Evolutionary conservation across 345 rosid species (phyloP).

Genomic region (Garcia nutans): DNA sequence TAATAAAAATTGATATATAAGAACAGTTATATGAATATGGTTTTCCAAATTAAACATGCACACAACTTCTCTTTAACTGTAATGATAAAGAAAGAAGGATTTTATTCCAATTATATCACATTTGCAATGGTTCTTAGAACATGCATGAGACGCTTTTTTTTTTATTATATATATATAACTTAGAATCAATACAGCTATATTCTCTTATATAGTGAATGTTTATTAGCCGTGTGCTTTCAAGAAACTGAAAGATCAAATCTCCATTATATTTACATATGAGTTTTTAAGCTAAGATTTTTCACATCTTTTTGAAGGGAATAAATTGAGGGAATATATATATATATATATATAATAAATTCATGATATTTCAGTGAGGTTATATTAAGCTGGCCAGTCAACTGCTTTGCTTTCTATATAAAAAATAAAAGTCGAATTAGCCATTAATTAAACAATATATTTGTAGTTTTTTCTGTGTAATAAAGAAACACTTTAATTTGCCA

Average conservation of each 20-base stretch:
- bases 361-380: no score
- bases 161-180: no score
- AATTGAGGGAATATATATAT: no score
- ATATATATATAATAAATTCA: no score
- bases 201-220: no score
- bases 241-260: no score
- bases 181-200: no score
- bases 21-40: neutral
- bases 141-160: no score
- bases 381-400: neutral
- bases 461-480: neutral
- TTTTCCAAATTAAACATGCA: neutral
- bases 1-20: neutral
- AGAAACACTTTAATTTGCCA: neutral
- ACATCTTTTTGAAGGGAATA: neutral
- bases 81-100: neutral
- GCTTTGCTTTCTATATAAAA: neutral
- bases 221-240: no score
- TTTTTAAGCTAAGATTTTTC: no score
- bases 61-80: neutral
- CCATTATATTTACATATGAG: no score
- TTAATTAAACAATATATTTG: neutral
- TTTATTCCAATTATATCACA: neutral
- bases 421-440: neutral
- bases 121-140: slow-evolving; percentile 3